Conservation (phyloP, 2,329 filamentous ascomycete species). For the Cercospora sojina region DNA sequence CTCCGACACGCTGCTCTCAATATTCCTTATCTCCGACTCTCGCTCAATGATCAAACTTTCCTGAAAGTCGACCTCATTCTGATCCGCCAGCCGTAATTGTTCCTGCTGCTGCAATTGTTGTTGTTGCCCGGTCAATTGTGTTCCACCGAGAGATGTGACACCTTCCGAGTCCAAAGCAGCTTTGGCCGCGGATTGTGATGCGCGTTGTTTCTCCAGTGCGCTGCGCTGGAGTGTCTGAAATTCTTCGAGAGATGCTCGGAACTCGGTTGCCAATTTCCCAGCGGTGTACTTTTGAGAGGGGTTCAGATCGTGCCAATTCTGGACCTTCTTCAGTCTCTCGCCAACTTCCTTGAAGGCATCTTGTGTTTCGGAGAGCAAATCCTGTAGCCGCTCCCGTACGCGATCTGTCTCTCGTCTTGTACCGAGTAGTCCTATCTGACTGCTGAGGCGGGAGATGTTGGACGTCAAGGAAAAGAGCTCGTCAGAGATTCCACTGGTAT, state of each 20-base stretch:
- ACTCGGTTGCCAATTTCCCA: slow-evolving; percentile 90
- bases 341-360: slow-evolving; percentile 87
- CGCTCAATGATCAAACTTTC: slow-evolving; percentile 94
- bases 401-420: slow-evolving; percentile 89
- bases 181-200: slow-evolving; percentile 78
- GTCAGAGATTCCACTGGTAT: slow-evolving; percentile 80
- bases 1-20: slow-evolving; percentile 93
- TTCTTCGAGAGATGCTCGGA: slow-evolving; percentile 81
- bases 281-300: slow-evolving; percentile 93
- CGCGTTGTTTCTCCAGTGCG: slow-evolving; percentile 88
- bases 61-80: slow-evolving; percentile 97
- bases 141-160: slow-evolving; percentile 44
- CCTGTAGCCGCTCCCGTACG: slow-evolving; percentile 85
- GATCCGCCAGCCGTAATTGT: slow-evolving; percentile 76
- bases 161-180: slow-evolving; percentile 61
- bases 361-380: slow-evolving; percentile 80
- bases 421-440: slow-evolving; percentile 80
- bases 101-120: slow-evolving; percentile 58
- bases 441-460: slow-evolving; percentile 80
- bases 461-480: slow-evolving; percentile 86
- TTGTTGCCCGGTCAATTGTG: slow-evolving; percentile 50
- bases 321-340: slow-evolving; percentile 89
- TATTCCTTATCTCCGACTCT: slow-evolving; percentile 94
- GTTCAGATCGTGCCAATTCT: slow-evolving; percentile 69
- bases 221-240: slow-evolving; percentile 90